phyloP scores from a whole-genome alignment of 208 protist genomes.

The Crithidia acanthocephali region DNA sequence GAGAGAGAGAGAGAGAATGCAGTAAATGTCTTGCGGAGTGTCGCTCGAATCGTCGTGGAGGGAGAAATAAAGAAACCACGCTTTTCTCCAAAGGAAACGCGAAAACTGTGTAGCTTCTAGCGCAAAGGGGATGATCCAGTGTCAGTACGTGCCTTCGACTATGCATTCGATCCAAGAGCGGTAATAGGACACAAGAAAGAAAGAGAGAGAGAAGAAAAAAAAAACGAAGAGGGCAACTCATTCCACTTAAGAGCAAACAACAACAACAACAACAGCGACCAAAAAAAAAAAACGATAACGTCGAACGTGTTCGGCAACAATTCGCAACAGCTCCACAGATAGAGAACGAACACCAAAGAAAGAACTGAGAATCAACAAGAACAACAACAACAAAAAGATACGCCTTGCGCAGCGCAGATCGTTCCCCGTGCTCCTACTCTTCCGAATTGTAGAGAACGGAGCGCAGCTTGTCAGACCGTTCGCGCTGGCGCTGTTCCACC shows the following conservation, averaged over 20 bases:
- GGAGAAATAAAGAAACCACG: too few species aligned
- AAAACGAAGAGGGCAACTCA: neutral
- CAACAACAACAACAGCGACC: too few species aligned
- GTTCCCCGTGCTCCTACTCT: neutral
- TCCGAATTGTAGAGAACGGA: slow-evolving; percentile 27
- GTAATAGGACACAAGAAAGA: neutral
- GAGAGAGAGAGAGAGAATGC: too few species aligned
- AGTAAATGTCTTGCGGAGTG: too few species aligned
- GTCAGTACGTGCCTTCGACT: too few species aligned
- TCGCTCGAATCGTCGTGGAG: too few species aligned
- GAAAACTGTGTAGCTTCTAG: too few species aligned
- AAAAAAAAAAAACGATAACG: too few species aligned
- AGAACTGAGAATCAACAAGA: neutral
- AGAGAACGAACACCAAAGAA: neutral
- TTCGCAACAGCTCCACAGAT: neutral
- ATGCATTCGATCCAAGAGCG: neutral
- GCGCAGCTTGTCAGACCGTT: slow-evolving; percentile 57
- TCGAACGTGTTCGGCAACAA: too few species aligned
- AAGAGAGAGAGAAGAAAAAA: neutral
- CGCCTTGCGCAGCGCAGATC: neutral
- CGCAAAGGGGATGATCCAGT: too few species aligned
- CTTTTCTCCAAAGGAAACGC: too few species aligned
- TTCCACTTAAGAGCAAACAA: neutral
- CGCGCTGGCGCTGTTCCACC: slow-evolving; percentile 48
- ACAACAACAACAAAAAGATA: neutral